Evolutionary conservation across 176 grass and related monocot species (phyloP).

Genomic region (Areca catechu): DNA sequence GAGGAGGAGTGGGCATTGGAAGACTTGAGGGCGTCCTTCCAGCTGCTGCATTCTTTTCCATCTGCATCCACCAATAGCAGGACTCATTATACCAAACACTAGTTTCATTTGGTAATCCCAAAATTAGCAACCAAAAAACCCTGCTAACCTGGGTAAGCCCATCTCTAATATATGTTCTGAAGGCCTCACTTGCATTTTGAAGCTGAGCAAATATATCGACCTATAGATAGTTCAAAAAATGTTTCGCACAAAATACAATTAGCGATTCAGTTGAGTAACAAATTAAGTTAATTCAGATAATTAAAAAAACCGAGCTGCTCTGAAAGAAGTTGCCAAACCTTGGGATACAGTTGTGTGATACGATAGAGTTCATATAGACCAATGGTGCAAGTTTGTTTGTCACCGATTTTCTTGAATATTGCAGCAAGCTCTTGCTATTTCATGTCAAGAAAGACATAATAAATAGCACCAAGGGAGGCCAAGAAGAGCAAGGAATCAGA

Average conservation of each 20-base stretch:
- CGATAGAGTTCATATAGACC: constrained; percentile 92
- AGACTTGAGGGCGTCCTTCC: constrained; percentile 79
- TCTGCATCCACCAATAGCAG: constrained; percentile 38
- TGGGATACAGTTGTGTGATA: constrained; percentile 95
- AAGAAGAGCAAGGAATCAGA: neutral
- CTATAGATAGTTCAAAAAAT: constrained; percentile 23
- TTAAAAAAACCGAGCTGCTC: neutral
- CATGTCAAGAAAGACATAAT: constrained; percentile 5
- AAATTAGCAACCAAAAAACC: neutral
- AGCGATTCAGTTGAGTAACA: too few species aligned
- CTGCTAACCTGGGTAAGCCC: constrained; percentile 71
- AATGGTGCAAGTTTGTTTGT: constrained; percentile 93
- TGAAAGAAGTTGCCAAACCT: constrained; percentile 33
- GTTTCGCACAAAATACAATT: neutral
- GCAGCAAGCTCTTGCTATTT: constrained; percentile 98
- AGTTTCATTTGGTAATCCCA: too few species aligned
- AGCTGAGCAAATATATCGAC: constrained; percentile 99
- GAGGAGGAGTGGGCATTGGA: constrained; percentile 87
- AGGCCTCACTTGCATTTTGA: constrained; percentile 98
- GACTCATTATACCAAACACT: neutral
- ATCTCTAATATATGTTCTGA: constrained; percentile 99
- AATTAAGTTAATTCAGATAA: neutral
- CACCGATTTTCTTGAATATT: constrained; percentile 98
- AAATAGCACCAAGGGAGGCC: neutral
- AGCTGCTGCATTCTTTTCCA: constrained; percentile 88